phyloP scores from a whole-genome alignment of 129 eudicot species.

The Pseudognaphalium luteoalbum region DNA sequence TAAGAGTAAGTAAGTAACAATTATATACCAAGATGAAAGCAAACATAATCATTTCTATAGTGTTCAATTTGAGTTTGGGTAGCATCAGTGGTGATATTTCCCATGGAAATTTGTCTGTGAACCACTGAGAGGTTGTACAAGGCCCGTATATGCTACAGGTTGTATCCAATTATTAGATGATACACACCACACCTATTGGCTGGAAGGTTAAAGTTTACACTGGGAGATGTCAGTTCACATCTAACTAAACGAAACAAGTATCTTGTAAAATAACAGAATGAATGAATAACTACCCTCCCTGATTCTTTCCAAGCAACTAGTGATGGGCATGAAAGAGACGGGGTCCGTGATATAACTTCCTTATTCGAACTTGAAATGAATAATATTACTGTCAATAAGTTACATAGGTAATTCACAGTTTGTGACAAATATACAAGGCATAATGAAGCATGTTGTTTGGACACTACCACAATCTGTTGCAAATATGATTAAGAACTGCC shows the following conservation, averaged over 20 bases:
- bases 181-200: background rate
- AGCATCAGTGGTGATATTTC: background rate
- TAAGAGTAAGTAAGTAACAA: background rate
- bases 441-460: slow-evolving; percentile 5
- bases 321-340: background rate
- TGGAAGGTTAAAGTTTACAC: background rate
- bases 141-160: background rate
- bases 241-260: background rate
- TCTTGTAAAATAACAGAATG: background rate
- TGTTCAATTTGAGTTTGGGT: background rate
- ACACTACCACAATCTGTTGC: slow-evolving; percentile 6
- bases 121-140: background rate
- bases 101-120: background rate
- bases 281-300: background rate
- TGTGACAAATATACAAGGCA: slow-evolving; percentile 25
- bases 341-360: background rate
- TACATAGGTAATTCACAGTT: slow-evolving; percentile 14
- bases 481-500: slow-evolving; percentile 31
- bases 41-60: slow-evolving; percentile 14
- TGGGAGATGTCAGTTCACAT: background rate
- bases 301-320: background rate
- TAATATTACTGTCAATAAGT: background rate
- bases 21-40: slow-evolving; percentile 1
- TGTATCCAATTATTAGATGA: background rate
- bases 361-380: background rate